These are phyloP conservation scores for Entomortierella lignicola DNA, from an alignment of 192 early-diverging fungal species.

Conservation along the genomic window DNA sequence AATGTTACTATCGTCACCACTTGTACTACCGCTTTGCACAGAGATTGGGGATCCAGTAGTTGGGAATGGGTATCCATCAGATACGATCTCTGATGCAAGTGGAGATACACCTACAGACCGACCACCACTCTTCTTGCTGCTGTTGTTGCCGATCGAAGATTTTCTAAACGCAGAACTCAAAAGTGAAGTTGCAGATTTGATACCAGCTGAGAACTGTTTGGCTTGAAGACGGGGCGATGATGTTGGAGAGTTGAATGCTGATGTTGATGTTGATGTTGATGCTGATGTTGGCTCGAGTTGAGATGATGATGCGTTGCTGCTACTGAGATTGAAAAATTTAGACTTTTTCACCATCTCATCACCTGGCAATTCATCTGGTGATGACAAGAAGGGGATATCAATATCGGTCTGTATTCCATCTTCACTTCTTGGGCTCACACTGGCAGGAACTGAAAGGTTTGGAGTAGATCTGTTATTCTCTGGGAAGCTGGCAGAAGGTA, in stretches of 20 bases:
- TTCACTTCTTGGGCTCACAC: background rate
- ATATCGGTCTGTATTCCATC: background rate
- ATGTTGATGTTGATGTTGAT: background rate
- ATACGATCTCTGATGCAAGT: background rate
- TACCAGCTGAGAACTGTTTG: background rate
- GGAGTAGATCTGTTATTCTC: slow-evolving; percentile 1
- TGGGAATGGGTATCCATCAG: slow-evolving; percentile 22
- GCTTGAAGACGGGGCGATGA: background rate
- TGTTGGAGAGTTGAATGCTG: background rate
- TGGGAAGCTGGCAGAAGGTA: background rate
- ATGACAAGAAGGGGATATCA: background rate
- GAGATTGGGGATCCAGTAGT: background rate
- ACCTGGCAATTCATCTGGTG: background rate
- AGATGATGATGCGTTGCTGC: too few species aligned
- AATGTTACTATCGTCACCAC: background rate
- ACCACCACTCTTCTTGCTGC: background rate
- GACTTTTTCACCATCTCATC: background rate
- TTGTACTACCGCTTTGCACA: background rate
- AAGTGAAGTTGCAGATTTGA: slow-evolving; percentile 9
- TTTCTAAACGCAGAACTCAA: slow-evolving; percentile 8
- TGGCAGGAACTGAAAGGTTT: background rate
- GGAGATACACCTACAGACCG: slow-evolving; percentile 14
- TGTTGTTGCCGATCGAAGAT: background rate
- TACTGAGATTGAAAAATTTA: background rate
- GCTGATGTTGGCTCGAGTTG: background rate